These are phyloP conservation scores for Hyphopichia khmerensis DNA, from an alignment of 1,139 yeast species.

Conservation along the genomic window DNA sequence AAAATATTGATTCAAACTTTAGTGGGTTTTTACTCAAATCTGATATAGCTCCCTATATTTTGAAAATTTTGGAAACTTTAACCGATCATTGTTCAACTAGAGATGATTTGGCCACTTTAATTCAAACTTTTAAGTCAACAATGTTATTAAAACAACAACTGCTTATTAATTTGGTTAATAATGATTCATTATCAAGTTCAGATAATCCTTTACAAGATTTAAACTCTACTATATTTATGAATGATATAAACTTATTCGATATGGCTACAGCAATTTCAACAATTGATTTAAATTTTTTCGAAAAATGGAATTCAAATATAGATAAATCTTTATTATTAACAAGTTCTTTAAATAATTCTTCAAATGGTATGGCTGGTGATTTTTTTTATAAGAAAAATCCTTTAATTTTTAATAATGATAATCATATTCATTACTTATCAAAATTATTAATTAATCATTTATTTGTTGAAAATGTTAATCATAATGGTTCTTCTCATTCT, in stretches of 20 bases:
- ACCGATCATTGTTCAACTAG: slow-evolving; percentile 8
- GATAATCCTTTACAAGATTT: slow-evolving; percentile 33
- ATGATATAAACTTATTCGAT: slow-evolving; percentile 43
- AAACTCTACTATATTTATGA: slow-evolving; percentile 36
- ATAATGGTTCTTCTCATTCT: slow-evolving; percentile 16
- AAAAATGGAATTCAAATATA: slow-evolving; percentile 71
- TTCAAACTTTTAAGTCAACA: slow-evolving; percentile 26
- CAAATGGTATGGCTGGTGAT: slow-evolving; percentile 15
- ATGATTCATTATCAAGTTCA: slow-evolving; percentile 9
- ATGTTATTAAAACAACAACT: slow-evolving; percentile 37
- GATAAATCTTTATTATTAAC: slow-evolving; percentile 43
- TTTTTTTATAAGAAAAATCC: slow-evolving; percentile 45
- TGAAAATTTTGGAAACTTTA: slow-evolving; percentile 33
- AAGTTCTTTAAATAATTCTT: slow-evolving; percentile 23
- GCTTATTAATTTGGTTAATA: slow-evolving; percentile 30
- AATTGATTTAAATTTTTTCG: slow-evolving; percentile 57
- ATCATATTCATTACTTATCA: slow-evolving; percentile 75
- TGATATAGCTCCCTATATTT: slow-evolving; percentile 40
- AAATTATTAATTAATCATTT: slow-evolving; percentile 70
- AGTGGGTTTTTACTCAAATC: slow-evolving; percentile 40
- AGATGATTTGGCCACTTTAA: slow-evolving; percentile 4
- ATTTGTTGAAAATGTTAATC: slow-evolving; percentile 44
- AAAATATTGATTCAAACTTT: slow-evolving; percentile 34
- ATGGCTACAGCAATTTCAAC: slow-evolving; percentile 57
- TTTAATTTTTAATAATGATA: slow-evolving; percentile 62